Conservation (phyloP, 2,329 filamentous ascomycete species). For the Fusarium camptoceras region DNA sequence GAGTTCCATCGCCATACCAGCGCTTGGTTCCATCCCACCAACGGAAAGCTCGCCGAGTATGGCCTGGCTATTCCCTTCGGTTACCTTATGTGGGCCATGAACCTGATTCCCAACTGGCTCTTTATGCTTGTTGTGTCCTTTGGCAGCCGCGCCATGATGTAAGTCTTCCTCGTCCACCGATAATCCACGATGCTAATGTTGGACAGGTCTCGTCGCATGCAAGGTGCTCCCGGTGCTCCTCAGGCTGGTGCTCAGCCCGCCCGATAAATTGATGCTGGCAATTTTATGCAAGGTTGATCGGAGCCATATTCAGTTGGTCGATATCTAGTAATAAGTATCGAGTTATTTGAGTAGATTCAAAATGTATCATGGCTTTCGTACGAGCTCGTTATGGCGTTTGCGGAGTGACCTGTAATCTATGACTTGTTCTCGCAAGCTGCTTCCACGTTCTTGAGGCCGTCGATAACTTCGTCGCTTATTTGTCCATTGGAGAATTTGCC, state of each 20-base stretch:
- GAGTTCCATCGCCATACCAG: conserved; percentile 61
- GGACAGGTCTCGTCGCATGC: conserved; percentile 55
- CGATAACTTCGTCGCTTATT: conserved; percentile 73
- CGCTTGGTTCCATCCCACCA: conserved; percentile 79
- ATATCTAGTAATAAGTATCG: conserved; percentile 26
- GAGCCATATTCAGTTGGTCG: conserved; percentile 16
- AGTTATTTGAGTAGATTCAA: conserved; percentile 4
- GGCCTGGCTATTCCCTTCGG: conserved; percentile 72
- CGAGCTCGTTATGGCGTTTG: conserved; percentile 24
- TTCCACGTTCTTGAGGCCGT: conserved; percentile 69
- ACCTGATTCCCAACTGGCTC: conserved; percentile 77
- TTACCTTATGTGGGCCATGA: conserved; percentile 75
- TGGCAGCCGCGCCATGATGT: conserved; percentile 81
- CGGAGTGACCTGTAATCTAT: conserved; percentile 45
- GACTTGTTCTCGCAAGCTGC: conserved; percentile 67
- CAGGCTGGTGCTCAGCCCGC: conserved; percentile 30
- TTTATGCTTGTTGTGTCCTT: conserved; percentile 83
- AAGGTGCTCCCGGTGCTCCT: conserved; percentile 30
- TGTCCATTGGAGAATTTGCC: conserved; percentile 76
- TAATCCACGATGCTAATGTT: conserved; percentile 39
- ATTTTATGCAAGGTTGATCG: conserved; percentile 13
- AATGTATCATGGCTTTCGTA: conserved; percentile 28
- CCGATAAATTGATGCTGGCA: conserved; percentile 29
- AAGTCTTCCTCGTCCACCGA: conserved; percentile 54
- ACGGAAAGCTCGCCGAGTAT: conserved; percentile 73